Evolutionary conservation across 179 eudicot species (phyloP), one percentile per base, ranked within the genome.

Genomic region (Beta macrorhiza): DNA sequence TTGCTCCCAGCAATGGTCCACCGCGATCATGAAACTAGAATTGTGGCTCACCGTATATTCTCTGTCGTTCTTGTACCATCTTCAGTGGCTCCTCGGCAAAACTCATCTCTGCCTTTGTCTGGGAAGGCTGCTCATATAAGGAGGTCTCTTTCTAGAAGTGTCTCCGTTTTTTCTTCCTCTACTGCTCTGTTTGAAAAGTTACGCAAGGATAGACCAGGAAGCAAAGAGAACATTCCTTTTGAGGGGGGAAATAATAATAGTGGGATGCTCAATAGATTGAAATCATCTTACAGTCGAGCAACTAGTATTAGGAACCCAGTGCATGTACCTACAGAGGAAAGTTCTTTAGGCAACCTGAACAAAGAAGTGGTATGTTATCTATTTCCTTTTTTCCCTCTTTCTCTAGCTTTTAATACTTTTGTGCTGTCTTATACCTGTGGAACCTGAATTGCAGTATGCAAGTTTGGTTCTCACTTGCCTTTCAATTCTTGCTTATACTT

Each of bases 81-180:
- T 78, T 91, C 94, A 15, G 90, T 92, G 58, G 89, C 86, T 78
- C 86, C 99, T 80, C 89, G 82, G 19, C 79, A 84, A 83, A 62
- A 42, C 79, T 68, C 91, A 61, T 84, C 84, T 4, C 12, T 20
- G 67, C 83, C 88, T 22, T 75, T 83, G 75, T 73, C 87, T 7
- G 82, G 82, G 74, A 91, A 89, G 83, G 80, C 85, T 22, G 88
- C 83, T 75, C 78, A 84, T 80, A 78, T 91, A 77, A 87, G 90
- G 32, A 88, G 99, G 83, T 90, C 99, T 59, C 93, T 97, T 53
- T 97, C 99, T 45, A 91, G 98, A 89, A 91, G 95, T 52, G 97
- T 89, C 64, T 93, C 95, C 11, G 95, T 88, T 25, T 93, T 93
- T 88, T 91, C 95, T 76, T 90, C 97, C 47, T 93, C 95, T 61